Base-by-base conservation (phyloP, 129 eudicot species). In the Pseudognaphalium luteoalbum region DNA sequence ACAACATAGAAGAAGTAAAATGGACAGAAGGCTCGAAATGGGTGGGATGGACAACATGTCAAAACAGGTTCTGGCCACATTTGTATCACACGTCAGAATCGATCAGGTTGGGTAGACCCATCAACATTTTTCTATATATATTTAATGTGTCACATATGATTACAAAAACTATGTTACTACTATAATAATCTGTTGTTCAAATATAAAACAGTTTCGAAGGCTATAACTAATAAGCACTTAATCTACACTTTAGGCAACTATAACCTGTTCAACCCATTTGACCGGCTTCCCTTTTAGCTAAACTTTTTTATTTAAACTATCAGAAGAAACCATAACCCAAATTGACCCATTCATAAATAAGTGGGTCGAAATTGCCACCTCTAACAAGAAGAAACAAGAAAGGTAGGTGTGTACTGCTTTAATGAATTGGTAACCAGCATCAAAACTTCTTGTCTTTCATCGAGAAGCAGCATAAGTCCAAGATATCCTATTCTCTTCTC, bases 401-500 rank as follows among this genome's bases (percentile, higher is more conserved):
- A 33, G 66, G 63, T 64, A 60, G 65, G 78, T 51, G 85, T 90
- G 85, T 91, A 95, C 99, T 95, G 99, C 76, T 91, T 95, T 67
- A 95, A 82, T 16, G 99, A 95, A 81, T 95, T 95, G 76, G 99
- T 95, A 54, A 95, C 99, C 56, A 95, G 88, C 99, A 91, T 95
- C 78, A 95, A 84, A 62, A 95, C 99, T 91, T 95, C 99, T 74
- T 95, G 99, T 83, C 99, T 87, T 88, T 95, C 99, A 80, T 95
- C 99, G 76, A 95, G 96, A 63, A 95, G 97, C 81, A 91, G 79
- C 96, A 95, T 95, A 67, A 95, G 97, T 64, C 96, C 99, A 76
- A 95, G 96, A 86, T 95, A 95, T 80, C 99, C 99, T 71, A 95
- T 87, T 81, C 99, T 89, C 84, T 95, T 95, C 88, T 95, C 99